Evolutionary conservation across 2,329 filamentous ascomycete species (phyloP), one percentile per base, ranked within the genome.

Genomic region (Eutypa lata): DNA sequence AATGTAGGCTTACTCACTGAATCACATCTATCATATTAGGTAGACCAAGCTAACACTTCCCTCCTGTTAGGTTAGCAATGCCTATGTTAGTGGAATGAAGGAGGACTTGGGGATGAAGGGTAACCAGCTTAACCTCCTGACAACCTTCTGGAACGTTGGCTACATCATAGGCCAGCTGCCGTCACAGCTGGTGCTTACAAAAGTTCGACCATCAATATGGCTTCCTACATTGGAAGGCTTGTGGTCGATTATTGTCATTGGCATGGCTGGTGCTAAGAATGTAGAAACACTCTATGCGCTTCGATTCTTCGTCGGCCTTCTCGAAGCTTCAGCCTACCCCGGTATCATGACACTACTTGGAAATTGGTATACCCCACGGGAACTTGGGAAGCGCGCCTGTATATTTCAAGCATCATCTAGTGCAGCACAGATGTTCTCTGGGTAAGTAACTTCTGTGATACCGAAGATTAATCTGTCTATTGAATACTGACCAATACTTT

Each of bases 351-450:
- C 73, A 49, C 63, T 76, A n/a, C 71, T 77, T 21, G 72, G 74
- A 2, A 72, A 68, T 0, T 77, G 74, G 75, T 77, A 77, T 53
- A 71, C 57, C 55, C 73, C 62, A 7, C 53, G 57, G 3, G 74
- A 77, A 55, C 70, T 78, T 0, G 82, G 78, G 50, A 83, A 83
- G 58, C 73, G 81, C 5, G 70, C 73, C 0, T 73, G 73, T 50
- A 71, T 78, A 31, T 76, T 77, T 57, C 71, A 76, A 50, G 73
- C 79, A 0, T 77, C 75, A 24, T 77, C 79, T 8, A 77, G 75
- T 4, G 69, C 82, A 0, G 80, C 78, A 0, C 68, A 71, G n/a
- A 81, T 83, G 76, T 77, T 83, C 47, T 78, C 77, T 38, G 35
- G 19, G 42, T 45, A 45, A 11, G 24, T 24, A 5, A 11, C 24